These are phyloP conservation scores for Grosmannia serpens DNA, from an alignment of 2,329 filamentous ascomycete species.

Conservation along the genomic window DNA sequence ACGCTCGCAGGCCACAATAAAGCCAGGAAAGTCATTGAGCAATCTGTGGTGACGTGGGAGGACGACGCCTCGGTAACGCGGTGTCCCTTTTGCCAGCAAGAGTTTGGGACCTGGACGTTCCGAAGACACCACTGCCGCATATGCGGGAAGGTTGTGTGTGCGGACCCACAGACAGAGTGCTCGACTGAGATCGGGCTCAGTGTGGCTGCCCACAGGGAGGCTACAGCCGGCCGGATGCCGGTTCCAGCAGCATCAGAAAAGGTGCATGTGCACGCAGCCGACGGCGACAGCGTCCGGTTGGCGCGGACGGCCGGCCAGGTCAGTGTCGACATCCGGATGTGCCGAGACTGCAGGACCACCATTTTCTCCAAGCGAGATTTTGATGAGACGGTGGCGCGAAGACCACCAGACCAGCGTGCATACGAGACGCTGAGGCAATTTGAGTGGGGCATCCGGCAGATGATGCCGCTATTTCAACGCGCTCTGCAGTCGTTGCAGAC, in stretches of 20 bases:
- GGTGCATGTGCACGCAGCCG: conserved; percentile 6
- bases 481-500: conserved; percentile 60
- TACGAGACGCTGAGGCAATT: conserved; percentile 81
- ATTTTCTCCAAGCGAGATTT: conserved; percentile 65
- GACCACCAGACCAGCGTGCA: conserved; percentile 63
- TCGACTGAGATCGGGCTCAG: conserved; percentile 75
- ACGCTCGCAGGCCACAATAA: conserved; percentile 57
- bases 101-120: conserved; percentile 88
- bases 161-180: conserved; percentile 72
- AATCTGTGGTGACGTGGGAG: conserved; percentile 90
- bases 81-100: conserved; percentile 92
- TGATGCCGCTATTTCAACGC: conserved; percentile 77
- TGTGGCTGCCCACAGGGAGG: conserved; percentile 45
- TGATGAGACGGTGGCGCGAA: conserved; percentile 52
- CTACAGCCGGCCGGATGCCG: neutral
- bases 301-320: conserved; percentile 29
- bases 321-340: conserved; percentile 78
- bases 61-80: conserved; percentile 69
- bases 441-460: conserved; percentile 69
- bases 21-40: conserved; percentile 70
- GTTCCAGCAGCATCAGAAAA: conserved; percentile 17
- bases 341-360: conserved; percentile 66
- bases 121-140: conserved; percentile 88
- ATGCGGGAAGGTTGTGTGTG: conserved; percentile 87
- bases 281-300: too few relatives aligned